Evolutionary conservation across 345 rosid species (phyloP).

Genomic region (Eucalyptus brandiana): DNA sequence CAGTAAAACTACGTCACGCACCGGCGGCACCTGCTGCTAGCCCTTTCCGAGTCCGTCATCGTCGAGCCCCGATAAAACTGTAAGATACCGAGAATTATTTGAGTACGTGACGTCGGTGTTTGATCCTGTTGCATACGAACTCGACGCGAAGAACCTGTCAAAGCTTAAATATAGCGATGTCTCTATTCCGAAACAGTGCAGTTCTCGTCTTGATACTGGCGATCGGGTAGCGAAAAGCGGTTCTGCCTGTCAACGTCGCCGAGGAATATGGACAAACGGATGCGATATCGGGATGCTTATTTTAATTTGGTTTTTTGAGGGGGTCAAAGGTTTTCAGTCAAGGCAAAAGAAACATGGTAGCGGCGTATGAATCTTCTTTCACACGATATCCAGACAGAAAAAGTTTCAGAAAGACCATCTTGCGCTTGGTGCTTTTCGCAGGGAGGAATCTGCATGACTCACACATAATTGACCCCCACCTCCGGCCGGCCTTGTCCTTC

Average conservation of each 20-base stretch:
- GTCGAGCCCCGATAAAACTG: neutral
- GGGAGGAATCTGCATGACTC: neutral
- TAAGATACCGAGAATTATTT: fast-evolving
- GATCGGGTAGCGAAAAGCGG: neutral
- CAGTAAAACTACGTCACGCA: neutral
- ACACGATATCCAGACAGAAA: neutral
- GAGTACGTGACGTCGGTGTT: neutral
- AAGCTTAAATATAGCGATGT: neutral
- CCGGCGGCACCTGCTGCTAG: neutral
- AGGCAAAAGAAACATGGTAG: neutral
- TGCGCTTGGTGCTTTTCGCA: neutral
- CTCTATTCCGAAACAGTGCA: neutral
- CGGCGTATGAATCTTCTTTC: neutral
- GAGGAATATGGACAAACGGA: neutral
- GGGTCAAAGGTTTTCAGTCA: neutral
- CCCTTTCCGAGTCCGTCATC: neutral
- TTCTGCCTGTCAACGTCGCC: neutral
- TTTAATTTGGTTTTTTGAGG: neutral
- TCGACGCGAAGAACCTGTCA: neutral
- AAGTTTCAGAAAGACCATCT: neutral
- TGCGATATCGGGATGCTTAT: neutral
- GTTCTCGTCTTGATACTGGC: neutral
- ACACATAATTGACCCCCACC: neutral
- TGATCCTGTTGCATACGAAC: neutral
- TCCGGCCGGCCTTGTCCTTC: neutral